A percentile compares a stretch with the other conserved stretches of the same genome.
phyloP scores from a whole-genome alignment of 371 early-diverging fungal species.

The Synchytrium microbalum region DNA sequence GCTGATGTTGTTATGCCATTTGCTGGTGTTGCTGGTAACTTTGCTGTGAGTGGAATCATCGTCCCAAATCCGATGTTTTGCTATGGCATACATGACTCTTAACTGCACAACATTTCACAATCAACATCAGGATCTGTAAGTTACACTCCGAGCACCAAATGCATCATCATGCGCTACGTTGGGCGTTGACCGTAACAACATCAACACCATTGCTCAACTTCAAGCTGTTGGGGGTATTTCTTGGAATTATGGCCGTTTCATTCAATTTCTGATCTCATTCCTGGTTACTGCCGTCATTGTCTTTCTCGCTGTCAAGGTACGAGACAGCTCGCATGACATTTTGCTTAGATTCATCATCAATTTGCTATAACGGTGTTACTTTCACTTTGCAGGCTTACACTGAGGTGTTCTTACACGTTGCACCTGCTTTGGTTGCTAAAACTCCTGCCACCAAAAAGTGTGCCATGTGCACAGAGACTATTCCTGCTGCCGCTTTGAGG shows the following conservation, averaged over 20 bases:
- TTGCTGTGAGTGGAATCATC: too few species aligned
- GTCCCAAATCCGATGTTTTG: too few species aligned
- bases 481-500: constrained; percentile 21
- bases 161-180: constrained; percentile 5
- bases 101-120: constrained; percentile 8
- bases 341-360: too few species aligned
- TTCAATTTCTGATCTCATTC: constrained; percentile 6
- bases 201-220: constrained; percentile 10
- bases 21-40: too few species aligned
- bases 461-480: constrained; percentile 20
- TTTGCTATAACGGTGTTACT: too few species aligned
- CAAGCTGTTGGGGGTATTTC: constrained; percentile 23
- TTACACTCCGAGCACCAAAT: constrained; percentile 22
- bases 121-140: constrained; percentile 23
- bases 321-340: too few species aligned
- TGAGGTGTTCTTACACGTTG: background rate
- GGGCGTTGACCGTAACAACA: constrained; percentile 1
- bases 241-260: constrained; percentile 12
- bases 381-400: background rate
- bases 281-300: constrained; percentile 10
- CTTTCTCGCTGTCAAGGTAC: constrained; percentile 2
- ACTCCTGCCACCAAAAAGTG: constrained; percentile 19
- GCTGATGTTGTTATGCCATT: constrained; percentile 29
- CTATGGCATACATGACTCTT: constrained; percentile 20
- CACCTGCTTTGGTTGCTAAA: background rate